Evolutionary conservation across 306 rosid genomes (phyloP).

Genomic region (Rubus idaeus): DNA sequence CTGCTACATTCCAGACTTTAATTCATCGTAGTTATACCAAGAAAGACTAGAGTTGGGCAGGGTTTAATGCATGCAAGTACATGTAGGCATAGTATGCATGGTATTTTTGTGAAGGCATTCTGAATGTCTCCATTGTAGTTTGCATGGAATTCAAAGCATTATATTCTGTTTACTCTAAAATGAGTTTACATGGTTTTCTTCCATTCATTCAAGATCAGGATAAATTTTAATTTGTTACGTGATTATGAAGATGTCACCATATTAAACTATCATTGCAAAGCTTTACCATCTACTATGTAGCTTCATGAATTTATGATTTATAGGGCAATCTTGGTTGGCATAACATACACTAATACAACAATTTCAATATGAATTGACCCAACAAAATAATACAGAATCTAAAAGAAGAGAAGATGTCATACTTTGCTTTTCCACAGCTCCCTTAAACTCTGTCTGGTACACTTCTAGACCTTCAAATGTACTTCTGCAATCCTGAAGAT

Average conservation of each 20-base stretch:
- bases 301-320: background rate
- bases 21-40: background rate
- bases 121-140: background rate
- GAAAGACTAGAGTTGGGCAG: background rate
- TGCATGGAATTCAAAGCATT: background rate
- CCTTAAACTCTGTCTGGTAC: conserved; percentile 67
- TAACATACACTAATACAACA: background rate
- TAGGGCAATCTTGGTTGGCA: background rate
- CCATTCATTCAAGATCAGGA: background rate
- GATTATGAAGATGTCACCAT: background rate
- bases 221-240: background rate
- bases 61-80: background rate
- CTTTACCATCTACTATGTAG: background rate
- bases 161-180: background rate
- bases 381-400: conserved; percentile 9
- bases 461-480: conserved; percentile 68
- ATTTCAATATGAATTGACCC: background rate
- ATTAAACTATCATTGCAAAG: background rate
- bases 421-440: conserved; percentile 78
- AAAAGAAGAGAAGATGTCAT: conserved; percentile 35
- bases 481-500: conserved; percentile 73
- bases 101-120: background rate
- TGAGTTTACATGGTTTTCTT: background rate
- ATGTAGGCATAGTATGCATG: background rate
- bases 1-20: background rate